Conservation (phyloP, 768 basidiomycete species). For the Candolleomyces efflorescens region DNA sequence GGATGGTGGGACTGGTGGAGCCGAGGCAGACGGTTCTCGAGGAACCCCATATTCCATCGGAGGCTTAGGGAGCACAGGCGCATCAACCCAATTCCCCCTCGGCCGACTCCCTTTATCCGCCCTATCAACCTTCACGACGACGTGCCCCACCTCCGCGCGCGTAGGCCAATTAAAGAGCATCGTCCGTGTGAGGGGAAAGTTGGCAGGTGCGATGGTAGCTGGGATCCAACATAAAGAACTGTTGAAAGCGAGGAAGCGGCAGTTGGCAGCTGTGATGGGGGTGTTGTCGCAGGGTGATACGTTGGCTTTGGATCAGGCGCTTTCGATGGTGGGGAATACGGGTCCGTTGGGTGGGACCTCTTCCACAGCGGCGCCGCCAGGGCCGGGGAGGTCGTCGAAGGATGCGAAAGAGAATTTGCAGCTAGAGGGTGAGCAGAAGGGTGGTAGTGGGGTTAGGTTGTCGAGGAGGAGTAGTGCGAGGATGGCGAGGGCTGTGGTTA, state of each 20-base stretch:
- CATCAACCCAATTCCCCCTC: background rate
- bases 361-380: constrained; percentile 7
- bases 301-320: constrained; percentile 73
- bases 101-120: background rate
- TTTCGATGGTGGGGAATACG: constrained; percentile 38
- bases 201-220: constrained; percentile 58
- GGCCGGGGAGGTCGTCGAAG: constrained; percentile 10
- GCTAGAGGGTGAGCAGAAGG: constrained; percentile 5
- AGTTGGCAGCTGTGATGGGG: constrained; percentile 67
- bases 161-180: constrained; percentile 15
- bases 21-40: background rate
- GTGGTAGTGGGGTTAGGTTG: constrained; percentile 28
- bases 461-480: constrained; percentile 54
- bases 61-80: background rate
- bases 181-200: constrained; percentile 32
- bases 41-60: background rate
- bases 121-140: background rate
- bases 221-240: constrained; percentile 75
- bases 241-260: constrained; percentile 62
- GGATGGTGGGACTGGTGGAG: too few relatives aligned
- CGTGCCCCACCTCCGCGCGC: constrained; percentile 10
- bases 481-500: constrained; percentile 41
- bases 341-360: constrained; percentile 12
- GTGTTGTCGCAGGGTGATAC: constrained; percentile 52
- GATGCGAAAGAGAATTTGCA: constrained; percentile 9